Evolutionary conservation across 2,329 filamentous ascomycete genomes (phyloP), one percentile per base, ranked within the genome.

Genomic region (Didymella pinodella): DNA sequence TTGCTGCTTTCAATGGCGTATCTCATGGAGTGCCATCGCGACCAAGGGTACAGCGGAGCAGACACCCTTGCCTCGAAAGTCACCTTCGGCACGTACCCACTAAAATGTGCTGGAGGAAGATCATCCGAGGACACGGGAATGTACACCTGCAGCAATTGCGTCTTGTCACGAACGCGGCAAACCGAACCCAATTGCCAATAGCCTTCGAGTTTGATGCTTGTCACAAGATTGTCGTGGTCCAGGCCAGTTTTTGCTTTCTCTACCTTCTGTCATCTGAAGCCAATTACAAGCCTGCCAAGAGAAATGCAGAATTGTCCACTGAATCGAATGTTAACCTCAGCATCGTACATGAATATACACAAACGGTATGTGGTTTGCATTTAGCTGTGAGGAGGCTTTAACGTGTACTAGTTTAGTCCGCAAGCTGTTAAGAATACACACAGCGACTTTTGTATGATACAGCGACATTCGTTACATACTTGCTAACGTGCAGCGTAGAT

Each of bases 141-240:
- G 41, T 22, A 20, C 22, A 4, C 8, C 18, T 26, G 26, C 34
- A 28, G 29, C 14, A 34, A 48, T 11, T 26, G n/a, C 41, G 32
- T 36, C 32, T 51, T 47, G 31, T 38, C 20, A 18, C 32, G 31
- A 14, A 5, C n/a, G 16, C 18, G 26, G 18, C 28, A 16, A n/a
- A 7, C 34, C n/a, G 22, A 44, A 57, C 54, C 34, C 22, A 52
- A 43, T 31, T 2, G n/a, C 18, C 7, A 8, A 48, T 36, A 44
- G 28, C 34, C 16, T 43, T 41, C 20, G 32, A 18, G 18, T 18
- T 36, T 48, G 34, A 51, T 43, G 22, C 28, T 34, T 50, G 47
- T 43, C 48, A 34, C 16, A 51, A 12, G 54, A 57, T 51, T 48
- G 12, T 45, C 47, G 28, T 29, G 47, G 28, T 43, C 48, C 29